Evolutionary conservation across 2,329 filamentous ascomycete genomes (phyloP).

Genomic region (Diplodia scrobiculata): DNA sequence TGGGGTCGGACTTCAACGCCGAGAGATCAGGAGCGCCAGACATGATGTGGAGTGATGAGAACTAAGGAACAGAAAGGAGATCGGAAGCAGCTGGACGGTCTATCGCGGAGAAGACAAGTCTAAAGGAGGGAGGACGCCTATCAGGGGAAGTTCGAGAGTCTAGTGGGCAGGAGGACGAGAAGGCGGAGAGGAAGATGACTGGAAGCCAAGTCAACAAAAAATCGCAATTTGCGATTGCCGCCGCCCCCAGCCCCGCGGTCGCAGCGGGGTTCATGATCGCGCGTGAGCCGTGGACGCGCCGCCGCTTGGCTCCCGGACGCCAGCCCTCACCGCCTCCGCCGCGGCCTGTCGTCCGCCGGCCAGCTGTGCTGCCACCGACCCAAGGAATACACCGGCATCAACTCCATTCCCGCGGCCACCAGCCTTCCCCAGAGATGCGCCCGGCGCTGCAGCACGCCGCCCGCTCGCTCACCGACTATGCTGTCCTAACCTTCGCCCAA

Average conservation of each 20-base stretch:
- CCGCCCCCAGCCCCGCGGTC: conserved; percentile 4
- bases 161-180: background rate
- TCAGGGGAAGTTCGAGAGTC: background rate
- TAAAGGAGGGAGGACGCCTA: background rate
- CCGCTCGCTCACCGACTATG: conserved; percentile 38
- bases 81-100: conserved; percentile 16
- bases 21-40: conserved; percentile 43
- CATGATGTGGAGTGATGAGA: conserved; percentile 32
- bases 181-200: background rate
- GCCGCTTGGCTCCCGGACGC: background rate
- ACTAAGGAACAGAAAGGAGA: conserved; percentile 1
- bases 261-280: background rate
- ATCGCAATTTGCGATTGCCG: conserved; percentile 7
- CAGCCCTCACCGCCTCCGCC: conserved; percentile 9
- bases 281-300: background rate
- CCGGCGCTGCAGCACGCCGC: conserved; percentile 48
- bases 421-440: conserved; percentile 37
- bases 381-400: background rate
- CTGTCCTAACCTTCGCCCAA: conserved; percentile 27
- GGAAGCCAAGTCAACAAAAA: conserved; percentile 13
- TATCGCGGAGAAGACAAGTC: background rate
- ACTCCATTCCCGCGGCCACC: background rate
- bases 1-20: conserved; percentile 63
- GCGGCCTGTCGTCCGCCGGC: background rate
- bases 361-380: background rate